Evolutionary conservation across 805 yeast species (phyloP), one percentile per base, ranked within the genome.

Genomic region (Torulaspora microellipsoides): DNA sequence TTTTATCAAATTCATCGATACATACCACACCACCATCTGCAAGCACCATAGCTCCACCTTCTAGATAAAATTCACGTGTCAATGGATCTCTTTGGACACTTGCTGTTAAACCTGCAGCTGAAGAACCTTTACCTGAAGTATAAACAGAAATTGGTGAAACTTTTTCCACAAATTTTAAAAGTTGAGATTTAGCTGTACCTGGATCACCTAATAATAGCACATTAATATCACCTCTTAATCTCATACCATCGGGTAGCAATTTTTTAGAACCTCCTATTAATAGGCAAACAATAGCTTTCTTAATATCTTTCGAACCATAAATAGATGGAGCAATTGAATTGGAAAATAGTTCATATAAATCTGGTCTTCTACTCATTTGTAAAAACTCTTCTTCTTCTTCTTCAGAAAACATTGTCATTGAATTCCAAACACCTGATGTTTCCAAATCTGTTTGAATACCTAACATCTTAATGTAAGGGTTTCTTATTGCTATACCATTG

Each of bases 21-120:
- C 98, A 93, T 37, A 91, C 97, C 39, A 93, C 97, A 53, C 99
- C 99, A 31, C 98, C 98, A 69, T 93, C 99, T 0, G 99, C 99
- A 39, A 93, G 72, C n/a, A 93, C 99, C 97, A 93, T 90, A 8
- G 99, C 99, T 67, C 99, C 99, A 47, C 99, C 99, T 75, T 93
- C 99, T 42, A 93, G 71, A 64, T 86, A 91, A 64, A 91, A 93
- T 56, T 93, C 99, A 51, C 96, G 72, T 0, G 96, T 85, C 17
- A 73, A 71, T 1, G 87, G 75, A 64, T 93, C 98, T 63, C 96
- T 77, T 69, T 91, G 99, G 14, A 93, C 98, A 13, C 95, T 84
- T 0, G 99, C 99, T 1, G 99, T 93, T 66, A 93, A 76, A 80
- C 99, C 99, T 2, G 98, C 99, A 2, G 99, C 99, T 9, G 98